Evolutionary conservation across 805 yeast species (phyloP), one percentile per base, ranked within the genome.

Genomic region (Pichia eremophila): DNA sequence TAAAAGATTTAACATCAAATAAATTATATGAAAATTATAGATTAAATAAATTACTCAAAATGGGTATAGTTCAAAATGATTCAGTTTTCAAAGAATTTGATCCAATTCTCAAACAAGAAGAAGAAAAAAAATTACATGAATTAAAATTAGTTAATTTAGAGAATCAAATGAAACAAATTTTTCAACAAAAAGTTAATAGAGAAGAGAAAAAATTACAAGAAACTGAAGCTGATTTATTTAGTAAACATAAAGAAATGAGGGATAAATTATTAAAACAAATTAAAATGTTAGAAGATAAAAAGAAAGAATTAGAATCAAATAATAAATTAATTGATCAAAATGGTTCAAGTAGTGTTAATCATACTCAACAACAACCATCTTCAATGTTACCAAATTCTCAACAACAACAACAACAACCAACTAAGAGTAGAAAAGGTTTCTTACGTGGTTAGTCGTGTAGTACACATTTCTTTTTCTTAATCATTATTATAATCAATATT

Each of bases 201-300:
- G 95, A 93, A 80, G 99, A 93, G 69, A 87, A 89, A 77, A 91
- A 91, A 72, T 78, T 93, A 63, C 96, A 90, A 71, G 86, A 87
- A 70, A 87, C 96, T 42, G 99, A 93, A 72, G 93, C 95, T 49
- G 99, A 93, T 68, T 77, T 93, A 62, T 91, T 91, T 65, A 78
- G 93, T 39, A 83, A 95, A 67, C 99, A 93, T 69, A 87, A 88
- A 68, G 98, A 93, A 67, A 90, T 91, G 91, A 91, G 91, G 69
- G 97, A 91, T 62, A 88, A 87, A 69, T 77, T 93, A 64, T 74
- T 84, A 54, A 85, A 85, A 66, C 96, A 91, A 69, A 79, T 91
- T 55, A 84, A 83, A 63, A 79, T 89, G 59, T 76, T 93, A 61
- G 98, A 93, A 67, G 96, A 89, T 56, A 88, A 87, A 70, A 90